Evolutionary conservation across 1,139 yeast genomes (phyloP).

Genomic region (Yamadazyma conglobata): DNA sequence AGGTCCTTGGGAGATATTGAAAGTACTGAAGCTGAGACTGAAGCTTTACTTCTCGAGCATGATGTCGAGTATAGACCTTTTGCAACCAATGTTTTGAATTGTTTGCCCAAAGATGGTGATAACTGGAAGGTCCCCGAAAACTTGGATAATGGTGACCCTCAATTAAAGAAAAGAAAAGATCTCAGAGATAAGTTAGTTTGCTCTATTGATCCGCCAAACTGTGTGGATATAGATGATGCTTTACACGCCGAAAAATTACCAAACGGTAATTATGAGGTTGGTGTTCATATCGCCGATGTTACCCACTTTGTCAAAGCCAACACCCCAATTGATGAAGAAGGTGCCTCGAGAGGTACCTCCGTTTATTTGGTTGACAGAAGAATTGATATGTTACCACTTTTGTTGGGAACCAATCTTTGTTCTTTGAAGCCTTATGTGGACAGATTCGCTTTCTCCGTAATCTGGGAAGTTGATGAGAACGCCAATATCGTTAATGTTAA

Average conservation of each 20-base stretch:
- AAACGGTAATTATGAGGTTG: slow-evolving; percentile 94
- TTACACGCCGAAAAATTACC: slow-evolving; percentile 81
- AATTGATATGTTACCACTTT: slow-evolving; percentile 97
- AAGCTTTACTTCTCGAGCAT: slow-evolving; percentile 87
- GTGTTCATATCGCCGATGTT: slow-evolving; percentile 99
- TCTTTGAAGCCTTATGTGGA: slow-evolving; percentile 94
- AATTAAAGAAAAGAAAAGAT: slow-evolving; percentile 69
- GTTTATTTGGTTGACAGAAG: slow-evolving; percentile 98
- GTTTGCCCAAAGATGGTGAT: slow-evolving; percentile 91
- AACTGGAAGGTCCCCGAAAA: slow-evolving; percentile 84
- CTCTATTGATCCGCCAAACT: slow-evolving; percentile 95
- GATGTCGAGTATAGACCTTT: slow-evolving; percentile 97
- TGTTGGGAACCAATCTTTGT: slow-evolving; percentile 93
- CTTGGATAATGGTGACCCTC: slow-evolving; percentile 55
- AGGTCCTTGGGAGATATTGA: slow-evolving; percentile 87
- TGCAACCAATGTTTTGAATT: slow-evolving; percentile 84
- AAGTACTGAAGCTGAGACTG: slow-evolving; percentile 93
- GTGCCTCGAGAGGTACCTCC: slow-evolving; percentile 96
- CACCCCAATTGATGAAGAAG: slow-evolving; percentile 91
- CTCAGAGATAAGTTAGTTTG: slow-evolving; percentile 86
- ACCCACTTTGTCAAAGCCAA: slow-evolving; percentile 94
- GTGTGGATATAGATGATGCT: slow-evolving; percentile 99
- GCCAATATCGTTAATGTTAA: slow-evolving; percentile 83
- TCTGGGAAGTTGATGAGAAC: slow-evolving; percentile 89
- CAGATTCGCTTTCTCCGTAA: slow-evolving; percentile 89